Evolutionary conservation across 1,284 basidiomycete species (phyloP).

Genomic region (Cutaneotrichosporon cavernicola): DNA sequence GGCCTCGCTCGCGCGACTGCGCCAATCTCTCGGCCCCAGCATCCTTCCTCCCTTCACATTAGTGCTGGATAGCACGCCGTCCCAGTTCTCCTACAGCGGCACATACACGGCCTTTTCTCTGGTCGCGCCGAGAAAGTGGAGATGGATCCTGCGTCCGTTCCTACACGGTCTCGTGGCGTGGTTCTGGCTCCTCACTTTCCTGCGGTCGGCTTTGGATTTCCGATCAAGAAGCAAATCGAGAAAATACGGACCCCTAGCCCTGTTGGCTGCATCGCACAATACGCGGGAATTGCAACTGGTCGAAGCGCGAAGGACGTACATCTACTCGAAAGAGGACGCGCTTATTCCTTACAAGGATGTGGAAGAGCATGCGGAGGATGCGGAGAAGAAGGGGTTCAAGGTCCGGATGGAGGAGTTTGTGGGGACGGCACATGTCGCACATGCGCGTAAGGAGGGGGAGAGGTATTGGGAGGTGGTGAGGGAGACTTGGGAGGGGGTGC

Average conservation of each 20-base stretch:
- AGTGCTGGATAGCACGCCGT: conserved; percentile 20
- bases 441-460: conserved; percentile 19
- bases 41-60: conserved; percentile 18
- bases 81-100: conserved; percentile 18
- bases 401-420: conserved; percentile 23
- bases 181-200: conserved; percentile 17
- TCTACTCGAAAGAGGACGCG: conserved; percentile 22
- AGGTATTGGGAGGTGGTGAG: conserved; percentile 27
- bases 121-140: not conserved
- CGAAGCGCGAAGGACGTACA: conserved; percentile 22
- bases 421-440: conserved; percentile 24
- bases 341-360: conserved; percentile 22
- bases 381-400: conserved; percentile 12
- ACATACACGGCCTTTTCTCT: conserved; percentile 16
- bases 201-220: not conserved
- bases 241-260: conserved; percentile 8
- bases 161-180: conserved; percentile 13
- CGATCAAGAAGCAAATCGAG: no score
- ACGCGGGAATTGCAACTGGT: not conserved
- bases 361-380: conserved; percentile 18
- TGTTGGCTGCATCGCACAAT: conserved; percentile 13
- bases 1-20: conserved; percentile 10
- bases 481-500: conserved; percentile 18
- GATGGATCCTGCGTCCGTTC: conserved; percentile 15
- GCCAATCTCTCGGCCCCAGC: not conserved